Conservation (phyloP, 768 basidiomycete genomes). For the Tulasnella sp. region DNA sequence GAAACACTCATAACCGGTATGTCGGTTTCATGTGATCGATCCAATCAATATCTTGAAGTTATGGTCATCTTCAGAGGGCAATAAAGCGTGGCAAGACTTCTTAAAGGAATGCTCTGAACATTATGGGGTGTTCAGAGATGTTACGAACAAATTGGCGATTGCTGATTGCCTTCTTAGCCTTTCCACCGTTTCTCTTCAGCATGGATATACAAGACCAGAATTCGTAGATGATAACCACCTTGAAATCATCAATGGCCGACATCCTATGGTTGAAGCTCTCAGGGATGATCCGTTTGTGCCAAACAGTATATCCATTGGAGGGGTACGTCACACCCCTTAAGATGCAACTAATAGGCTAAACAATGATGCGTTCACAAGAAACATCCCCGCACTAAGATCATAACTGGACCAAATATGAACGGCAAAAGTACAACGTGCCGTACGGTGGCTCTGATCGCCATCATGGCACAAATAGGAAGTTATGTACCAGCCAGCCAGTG, state of each 20-base stretch:
- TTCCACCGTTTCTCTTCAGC: conserved; percentile 60
- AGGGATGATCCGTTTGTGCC: conserved; percentile 73
- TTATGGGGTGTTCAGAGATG: conserved; percentile 60
- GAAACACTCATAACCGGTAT: conserved; percentile 52
- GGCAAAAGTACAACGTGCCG: conserved; percentile 12
- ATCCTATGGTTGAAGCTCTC: conserved; percentile 83
- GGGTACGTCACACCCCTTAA: conserved; percentile 18
- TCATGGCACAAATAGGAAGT: conserved; percentile 73
- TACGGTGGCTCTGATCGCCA: conserved; percentile 40
- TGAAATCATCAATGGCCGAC: conserved; percentile 71
- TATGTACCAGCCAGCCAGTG: conserved; percentile 76
- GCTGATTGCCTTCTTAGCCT: conserved; percentile 83
- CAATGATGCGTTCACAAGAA: conserved; percentile 5
- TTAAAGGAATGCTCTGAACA: conserved; percentile 56
- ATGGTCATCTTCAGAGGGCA: conserved; percentile 28
- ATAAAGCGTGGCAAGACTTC: conserved; percentile 53
- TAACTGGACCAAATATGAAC: conserved; percentile 47
- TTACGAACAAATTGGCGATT: conserved; percentile 64
- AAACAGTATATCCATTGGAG: conserved; percentile 60
- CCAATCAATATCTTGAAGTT: neutral
- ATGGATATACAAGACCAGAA: conserved; percentile 64
- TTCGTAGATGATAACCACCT: conserved; percentile 56
- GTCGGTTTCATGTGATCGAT: neutral
- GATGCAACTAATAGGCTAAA: neutral
- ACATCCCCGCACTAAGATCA: conserved; percentile 45